Percentiles rank a stretch among this genome's conserved stretches.
These are phyloP conservation scores for Cerrena zonata DNA, from an alignment of 1,284 basidiomycete genomes.

Conservation along the genomic window DNA sequence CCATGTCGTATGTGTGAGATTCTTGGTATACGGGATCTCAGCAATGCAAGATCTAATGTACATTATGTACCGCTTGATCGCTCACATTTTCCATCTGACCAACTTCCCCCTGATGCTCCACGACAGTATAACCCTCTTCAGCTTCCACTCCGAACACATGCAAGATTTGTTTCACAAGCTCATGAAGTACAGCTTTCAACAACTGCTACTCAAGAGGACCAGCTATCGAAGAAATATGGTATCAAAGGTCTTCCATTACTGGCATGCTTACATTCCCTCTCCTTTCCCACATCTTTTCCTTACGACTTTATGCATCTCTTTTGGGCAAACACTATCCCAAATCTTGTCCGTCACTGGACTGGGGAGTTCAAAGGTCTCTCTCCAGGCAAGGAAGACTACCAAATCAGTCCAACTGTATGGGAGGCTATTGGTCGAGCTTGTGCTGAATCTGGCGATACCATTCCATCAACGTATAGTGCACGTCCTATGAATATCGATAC, in stretches of 20 bases:
- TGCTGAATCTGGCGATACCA: slow-evolving; percentile 23
- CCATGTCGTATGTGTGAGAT: slow-evolving; percentile 44
- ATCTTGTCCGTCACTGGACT: slow-evolving; percentile 37
- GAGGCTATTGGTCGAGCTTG: slow-evolving; percentile 33
- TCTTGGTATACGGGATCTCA: slow-evolving; percentile 24
- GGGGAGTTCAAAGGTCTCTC: slow-evolving; percentile 35
- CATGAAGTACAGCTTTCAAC: slow-evolving; percentile 26
- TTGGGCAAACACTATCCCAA: slow-evolving; percentile 36
- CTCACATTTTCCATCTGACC: neutral
- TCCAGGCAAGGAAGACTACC: slow-evolving; percentile 28
- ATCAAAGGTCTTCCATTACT: slow-evolving; percentile 38
- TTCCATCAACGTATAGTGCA: slow-evolving; percentile 37
- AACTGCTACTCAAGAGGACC: slow-evolving; percentile 19
- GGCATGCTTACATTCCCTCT: slow-evolving; percentile 28
- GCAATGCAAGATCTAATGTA: too few species aligned
- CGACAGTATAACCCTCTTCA: slow-evolving; percentile 30
- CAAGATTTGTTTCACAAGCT: slow-evolving; percentile 28
- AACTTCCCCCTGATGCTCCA: too few species aligned
- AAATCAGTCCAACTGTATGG: slow-evolving; percentile 30
- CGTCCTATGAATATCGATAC: slow-evolving; percentile 32
- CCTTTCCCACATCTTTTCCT: slow-evolving; percentile 37
- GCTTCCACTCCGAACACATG: slow-evolving; percentile 36
- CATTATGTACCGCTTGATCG: slow-evolving; percentile 34
- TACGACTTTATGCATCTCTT: slow-evolving; percentile 47
- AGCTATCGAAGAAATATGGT: slow-evolving; percentile 31